Evolutionary conservation across 805 yeast genomes (phyloP).

Genomic region (Cyberlindnera japonica): DNA sequence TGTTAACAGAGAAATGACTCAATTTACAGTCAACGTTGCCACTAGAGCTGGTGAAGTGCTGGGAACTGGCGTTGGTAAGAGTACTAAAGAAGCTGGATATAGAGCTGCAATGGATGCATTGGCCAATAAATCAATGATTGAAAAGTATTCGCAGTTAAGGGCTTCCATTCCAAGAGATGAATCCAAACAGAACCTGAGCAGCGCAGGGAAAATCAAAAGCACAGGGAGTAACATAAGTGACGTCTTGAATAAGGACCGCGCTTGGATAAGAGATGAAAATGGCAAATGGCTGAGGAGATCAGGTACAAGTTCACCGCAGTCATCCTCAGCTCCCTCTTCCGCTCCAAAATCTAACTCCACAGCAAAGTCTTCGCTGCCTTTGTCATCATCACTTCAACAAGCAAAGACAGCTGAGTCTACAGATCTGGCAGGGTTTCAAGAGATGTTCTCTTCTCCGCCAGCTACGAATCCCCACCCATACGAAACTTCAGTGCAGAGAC

Average conservation of each 20-base stretch:
- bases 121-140: conserved; percentile 51
- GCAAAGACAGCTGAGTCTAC: too few species aligned
- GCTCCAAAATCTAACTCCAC: neutral
- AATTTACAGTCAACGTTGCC: conserved; percentile 58
- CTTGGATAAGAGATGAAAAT: conserved; percentile 4
- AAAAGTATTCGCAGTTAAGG: conserved; percentile 57
- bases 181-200: conserved; percentile 9
- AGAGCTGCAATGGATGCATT: conserved; percentile 84
- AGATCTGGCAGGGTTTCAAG: too few species aligned
- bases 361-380: neutral
- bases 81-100: conserved; percentile 71
- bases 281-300: conserved; percentile 6
- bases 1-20: conserved; percentile 34
- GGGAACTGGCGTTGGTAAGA: conserved; percentile 70
- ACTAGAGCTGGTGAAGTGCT: conserved; percentile 59
- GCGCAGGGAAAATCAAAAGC: neutral
- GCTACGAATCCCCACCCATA: too few species aligned
- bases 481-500: too few species aligned
- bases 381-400: neutral
- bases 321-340: neutral
- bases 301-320: neutral
- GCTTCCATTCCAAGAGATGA: conserved; percentile 45
- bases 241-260: neutral
- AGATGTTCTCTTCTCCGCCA: too few species aligned
- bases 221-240: neutral